Base-by-base conservation (phyloP, 305 asterid genomes). In the Solanum aculeatissimum region DNA sequence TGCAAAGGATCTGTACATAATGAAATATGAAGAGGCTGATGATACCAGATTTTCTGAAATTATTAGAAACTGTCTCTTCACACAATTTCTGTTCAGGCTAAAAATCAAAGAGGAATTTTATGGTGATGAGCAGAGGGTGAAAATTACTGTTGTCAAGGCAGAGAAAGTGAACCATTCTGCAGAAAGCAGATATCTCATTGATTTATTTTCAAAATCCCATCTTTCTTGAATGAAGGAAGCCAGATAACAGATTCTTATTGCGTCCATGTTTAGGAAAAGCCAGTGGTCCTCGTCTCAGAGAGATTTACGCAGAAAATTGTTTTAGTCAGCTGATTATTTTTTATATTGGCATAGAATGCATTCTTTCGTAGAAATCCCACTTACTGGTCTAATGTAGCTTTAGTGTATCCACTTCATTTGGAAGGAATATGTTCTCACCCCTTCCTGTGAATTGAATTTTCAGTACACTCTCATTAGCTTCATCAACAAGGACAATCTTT, bases 41-140 rank as follows among this genome's bases (percentile, higher is more conserved):
- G 98, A 92, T 27, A 7, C 55, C 47, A 94, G 86, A 84, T 97
- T 95, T 81, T 81, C 88, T 32, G 94, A 92, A 87, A 88, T 90
- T 27, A 86, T 95, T 40, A 86, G 89, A 72, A 91, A 85, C 51
- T 92, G 95, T 85, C 90, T 97, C 35, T 93, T 97, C 86, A 82
- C 86, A 4, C 95, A 95, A 89, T 97, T 89, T 75, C 86, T 92
- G 29, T 88, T 95, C 42, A 91, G 84, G 91, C 97, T 97, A 71
- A 95, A 94, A 84, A 88, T 97, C 84, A 97, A 95, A 85, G 99
- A 94, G 94, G 98, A 97, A 90, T 83, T 70, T 15, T 95, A 91
- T 80, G 97, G 98, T 5, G 98, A 94, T 4, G 99, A 97, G 78
- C 98, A 95, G 88, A 88, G 91, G 91, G 91, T 95, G 88, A 95